Evolutionary conservation across 1,284 basidiomycete genomes (phyloP).

Genomic region (Melampsora larici-populina): DNA sequence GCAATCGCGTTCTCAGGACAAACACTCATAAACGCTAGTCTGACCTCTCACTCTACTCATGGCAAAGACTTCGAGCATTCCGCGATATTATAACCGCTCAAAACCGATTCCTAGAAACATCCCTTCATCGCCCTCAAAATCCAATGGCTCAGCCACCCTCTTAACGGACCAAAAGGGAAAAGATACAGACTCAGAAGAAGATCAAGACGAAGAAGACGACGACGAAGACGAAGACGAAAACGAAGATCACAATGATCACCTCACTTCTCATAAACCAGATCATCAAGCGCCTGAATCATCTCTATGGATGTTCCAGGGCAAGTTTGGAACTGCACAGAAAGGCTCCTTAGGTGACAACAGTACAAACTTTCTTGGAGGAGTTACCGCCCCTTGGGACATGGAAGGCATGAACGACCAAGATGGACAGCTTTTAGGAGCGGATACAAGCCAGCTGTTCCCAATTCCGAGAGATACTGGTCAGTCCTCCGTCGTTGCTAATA

Average conservation of each 20-base stretch:
- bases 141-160: slow-evolving; percentile 1
- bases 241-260: background rate
- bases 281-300: slow-evolving; percentile 12
- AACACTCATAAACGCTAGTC: too few species aligned
- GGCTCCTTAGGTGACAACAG: background rate
- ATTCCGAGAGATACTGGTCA: slow-evolving; percentile 18
- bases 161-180: background rate
- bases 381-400: slow-evolving; percentile 28
- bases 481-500: slow-evolving; percentile 5
- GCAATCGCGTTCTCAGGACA: too few species aligned
- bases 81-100: slow-evolving; percentile 18
- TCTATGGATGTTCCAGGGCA: slow-evolving; percentile 32
- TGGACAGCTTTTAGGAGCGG: background rate
- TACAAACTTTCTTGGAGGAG: slow-evolving; percentile 23
- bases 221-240: slow-evolving; percentile 5
- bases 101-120: background rate
- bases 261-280: background rate
- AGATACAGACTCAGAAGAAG: slow-evolving; percentile 15
- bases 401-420: slow-evolving; percentile 16
- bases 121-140: slow-evolving; percentile 16
- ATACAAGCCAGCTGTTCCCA: background rate
- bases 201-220: background rate
- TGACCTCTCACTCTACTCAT: background rate
- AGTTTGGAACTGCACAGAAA: slow-evolving; percentile 15
- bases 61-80: slow-evolving; percentile 41